phyloP scores from a whole-genome alignment of 2,329 filamentous ascomycete genomes.

The Botryotinia globosa region DNA sequence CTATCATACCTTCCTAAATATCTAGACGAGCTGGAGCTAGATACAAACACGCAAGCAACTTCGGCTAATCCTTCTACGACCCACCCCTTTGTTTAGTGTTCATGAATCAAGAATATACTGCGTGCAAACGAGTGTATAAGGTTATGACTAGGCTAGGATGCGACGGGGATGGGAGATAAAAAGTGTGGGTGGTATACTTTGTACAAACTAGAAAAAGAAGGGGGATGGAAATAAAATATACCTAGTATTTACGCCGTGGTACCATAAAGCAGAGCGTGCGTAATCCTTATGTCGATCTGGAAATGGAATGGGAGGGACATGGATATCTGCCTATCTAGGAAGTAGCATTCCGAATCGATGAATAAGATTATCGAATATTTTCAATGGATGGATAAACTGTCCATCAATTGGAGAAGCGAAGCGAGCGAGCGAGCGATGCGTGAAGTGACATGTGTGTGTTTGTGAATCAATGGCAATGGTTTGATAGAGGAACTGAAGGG shows the following conservation, averaged over 20 bases:
- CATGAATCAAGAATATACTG: neutral
- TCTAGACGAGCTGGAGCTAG: neutral
- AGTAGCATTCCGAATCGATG: neutral
- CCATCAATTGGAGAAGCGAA: neutral
- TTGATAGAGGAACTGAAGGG: neutral
- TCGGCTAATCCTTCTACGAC: neutral
- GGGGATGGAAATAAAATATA: neutral
- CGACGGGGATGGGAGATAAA: neutral
- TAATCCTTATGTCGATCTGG: neutral
- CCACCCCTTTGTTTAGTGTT: neutral
- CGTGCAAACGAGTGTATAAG: too few species aligned
- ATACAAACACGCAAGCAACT: neutral
- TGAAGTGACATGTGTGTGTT: neutral
- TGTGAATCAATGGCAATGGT: neutral
- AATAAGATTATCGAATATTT: neutral
- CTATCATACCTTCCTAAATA: neutral
- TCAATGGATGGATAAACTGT: neutral
- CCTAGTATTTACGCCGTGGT: neutral
- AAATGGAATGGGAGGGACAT: neutral
- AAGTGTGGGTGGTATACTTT: neutral
- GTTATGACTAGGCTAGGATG: neutral
- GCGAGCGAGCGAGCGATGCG: neutral
- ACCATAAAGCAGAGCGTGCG: neutral
- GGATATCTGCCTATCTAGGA: neutral
- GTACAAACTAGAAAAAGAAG: neutral